phyloP scores from a whole-genome alignment of 176 grass and related monocot species.

The Dendrocalamus sinicus region DNA sequence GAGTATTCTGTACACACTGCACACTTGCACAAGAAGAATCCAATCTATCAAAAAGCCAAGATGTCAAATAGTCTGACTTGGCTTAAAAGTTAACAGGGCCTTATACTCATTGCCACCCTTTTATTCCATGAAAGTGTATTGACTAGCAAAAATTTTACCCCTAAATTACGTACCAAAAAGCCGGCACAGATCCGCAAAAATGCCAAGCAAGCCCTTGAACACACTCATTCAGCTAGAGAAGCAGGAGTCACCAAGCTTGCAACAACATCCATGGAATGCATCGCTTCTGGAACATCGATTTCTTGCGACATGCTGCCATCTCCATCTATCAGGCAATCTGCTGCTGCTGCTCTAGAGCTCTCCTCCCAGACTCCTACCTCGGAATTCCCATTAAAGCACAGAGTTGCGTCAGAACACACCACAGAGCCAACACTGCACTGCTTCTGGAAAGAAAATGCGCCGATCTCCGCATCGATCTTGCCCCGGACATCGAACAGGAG shows the following conservation, averaged over 20 bases:
- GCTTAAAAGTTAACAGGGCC: too few relatives aligned
- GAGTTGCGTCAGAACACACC: constrained; percentile 39
- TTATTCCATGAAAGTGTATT: constrained; percentile 13
- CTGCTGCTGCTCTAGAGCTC: constrained; percentile 26
- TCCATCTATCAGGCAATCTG: constrained; percentile 25
- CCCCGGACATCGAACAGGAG: constrained; percentile 74
- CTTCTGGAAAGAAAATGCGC: constrained; percentile 55
- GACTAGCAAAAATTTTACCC: constrained; percentile 1
- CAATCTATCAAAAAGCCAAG: too few relatives aligned
- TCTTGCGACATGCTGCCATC: constrained; percentile 10
- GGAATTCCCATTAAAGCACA: constrained; percentile 45
- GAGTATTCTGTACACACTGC: constrained; percentile 11
- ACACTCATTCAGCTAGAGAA: constrained; percentile 37
- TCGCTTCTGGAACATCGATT: constrained; percentile 33
- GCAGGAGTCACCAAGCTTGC: constrained; percentile 50
- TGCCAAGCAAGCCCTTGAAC: constrained; percentile 4
- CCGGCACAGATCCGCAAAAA: neutral
- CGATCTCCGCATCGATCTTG: constrained; percentile 81
- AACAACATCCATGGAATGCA: constrained; percentile 45
- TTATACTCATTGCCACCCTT: neutral
- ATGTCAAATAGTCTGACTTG: too few relatives aligned
- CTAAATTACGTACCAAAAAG: constrained; percentile 13
- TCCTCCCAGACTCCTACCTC: constrained; percentile 49
- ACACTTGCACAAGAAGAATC: neutral
- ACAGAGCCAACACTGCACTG: constrained; percentile 48